Evolutionary conservation across 306 rosid species (phyloP).

Genomic region (Corylus americana): DNA sequence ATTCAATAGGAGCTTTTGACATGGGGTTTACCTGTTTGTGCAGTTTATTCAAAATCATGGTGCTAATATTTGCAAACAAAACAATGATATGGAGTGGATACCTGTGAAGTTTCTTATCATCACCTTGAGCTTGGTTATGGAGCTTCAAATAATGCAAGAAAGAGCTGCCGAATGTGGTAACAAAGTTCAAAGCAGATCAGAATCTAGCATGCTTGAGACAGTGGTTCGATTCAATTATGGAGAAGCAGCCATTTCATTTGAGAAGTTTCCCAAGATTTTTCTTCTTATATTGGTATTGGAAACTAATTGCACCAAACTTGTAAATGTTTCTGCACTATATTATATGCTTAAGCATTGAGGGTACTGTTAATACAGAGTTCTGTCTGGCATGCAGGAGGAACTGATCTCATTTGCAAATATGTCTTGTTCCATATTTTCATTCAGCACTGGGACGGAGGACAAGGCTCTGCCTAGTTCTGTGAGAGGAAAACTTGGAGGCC

Average conservation of each 20-base stretch:
- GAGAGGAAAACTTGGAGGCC: slow-evolving; percentile 96
- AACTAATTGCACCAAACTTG: slow-evolving; percentile 25
- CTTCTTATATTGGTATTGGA: slow-evolving; percentile 58
- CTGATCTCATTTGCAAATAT: slow-evolving; percentile 61
- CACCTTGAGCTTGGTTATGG: slow-evolving; percentile 66
- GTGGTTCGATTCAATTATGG: slow-evolving; percentile 37
- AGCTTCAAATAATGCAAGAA: slow-evolving; percentile 67
- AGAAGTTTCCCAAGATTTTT: slow-evolving; percentile 53
- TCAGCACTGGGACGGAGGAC: slow-evolving; percentile 43
- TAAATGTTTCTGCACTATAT: slow-evolving; percentile 17
- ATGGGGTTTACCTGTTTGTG: slow-evolving; percentile 21
- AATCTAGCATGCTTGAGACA: slow-evolving; percentile 32
- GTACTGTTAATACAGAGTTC: slow-evolving; percentile 10
- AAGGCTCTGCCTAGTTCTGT: slow-evolving; percentile 71
- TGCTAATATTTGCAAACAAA: slow-evolving; percentile 48
- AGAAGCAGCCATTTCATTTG: slow-evolving; percentile 41
- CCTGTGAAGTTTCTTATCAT: slow-evolving; percentile 80
- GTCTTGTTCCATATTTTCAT: slow-evolving; percentile 76
- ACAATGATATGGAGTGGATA: slow-evolving; percentile 35
- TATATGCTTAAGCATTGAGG: slow-evolving; percentile 28
- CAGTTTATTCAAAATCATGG: slow-evolving; percentile 69
- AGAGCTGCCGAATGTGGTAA: slow-evolving; percentile 42
- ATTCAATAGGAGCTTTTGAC: slow-evolving; percentile 24
- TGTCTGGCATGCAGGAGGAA: slow-evolving; percentile 62
- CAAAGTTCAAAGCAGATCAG: slow-evolving; percentile 40